Evolutionary conservation across 2,329 filamentous ascomycete genomes (phyloP), one percentile per base, ranked within the genome.

Genomic region (Cytospora mali): DNA sequence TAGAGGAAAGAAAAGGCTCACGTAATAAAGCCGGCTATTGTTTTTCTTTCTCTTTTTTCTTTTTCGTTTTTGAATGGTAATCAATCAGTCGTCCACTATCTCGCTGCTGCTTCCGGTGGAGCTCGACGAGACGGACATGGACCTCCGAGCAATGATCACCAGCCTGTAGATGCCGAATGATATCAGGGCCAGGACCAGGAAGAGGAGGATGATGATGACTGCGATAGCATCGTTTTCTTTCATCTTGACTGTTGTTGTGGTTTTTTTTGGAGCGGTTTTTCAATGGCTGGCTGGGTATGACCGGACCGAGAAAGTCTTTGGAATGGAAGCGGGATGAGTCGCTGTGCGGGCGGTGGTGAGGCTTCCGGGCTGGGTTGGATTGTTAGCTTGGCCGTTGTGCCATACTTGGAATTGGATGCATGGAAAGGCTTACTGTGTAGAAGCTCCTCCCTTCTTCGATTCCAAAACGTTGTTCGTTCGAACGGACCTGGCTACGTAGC

Each of bases 141-240:
- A 75, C 55, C 69, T 69, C 48, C 83, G 75, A 23, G 81, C 84
- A 29, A 80, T 74, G 67, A 80, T 79, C 55, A 88, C 85, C 10
- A 88, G 75, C 64, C 81, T 79, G 76, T 85, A 88, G 74, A 88
- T 88, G 65, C 84, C 86, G 69, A 88, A 88, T 9, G 83, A 81
- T 61, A 88, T 84, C 64, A 78, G 76, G 59, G 84, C 84, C 54
- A 89, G 81, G 55, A 88, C 75, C 71, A 86, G 73, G 76, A 89
- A 88, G 68, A 89, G 81, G 61, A 89, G 74, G 74, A 89, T 88
- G 75, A 89, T 83, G 72, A 89, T 88, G 74, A 89, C 80, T 69
- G 86, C 86, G 74, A 89, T 88, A 70, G 84, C 83, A 75, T 88
- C 82, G 82, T 89, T 89, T 77, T 82, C 76, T 74, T 88, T 84